These are phyloP conservation scores for Nitzschia sp. DNA, from an alignment of 108 stramenopile genomes.

Conservation along the genomic window DNA sequence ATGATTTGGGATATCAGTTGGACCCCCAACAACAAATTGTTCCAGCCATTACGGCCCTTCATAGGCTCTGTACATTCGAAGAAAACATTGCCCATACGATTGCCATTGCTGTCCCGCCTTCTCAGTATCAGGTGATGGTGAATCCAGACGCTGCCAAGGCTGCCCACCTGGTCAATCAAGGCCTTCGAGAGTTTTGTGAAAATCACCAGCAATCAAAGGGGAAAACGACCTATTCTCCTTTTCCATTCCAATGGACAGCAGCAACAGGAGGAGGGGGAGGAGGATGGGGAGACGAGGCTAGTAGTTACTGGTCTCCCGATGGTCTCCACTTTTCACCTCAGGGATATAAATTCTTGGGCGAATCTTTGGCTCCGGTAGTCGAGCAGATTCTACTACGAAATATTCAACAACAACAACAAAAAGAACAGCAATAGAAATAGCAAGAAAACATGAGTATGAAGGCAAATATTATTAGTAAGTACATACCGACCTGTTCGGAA, in stretches of 20 bases:
- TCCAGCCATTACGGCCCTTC: constrained; percentile 33
- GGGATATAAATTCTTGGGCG: constrained; percentile 60
- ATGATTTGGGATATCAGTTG: constrained; percentile 62
- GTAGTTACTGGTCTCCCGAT: constrained; percentile 49
- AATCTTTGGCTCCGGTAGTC: constrained; percentile 51
- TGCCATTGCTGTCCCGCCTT: constrained; percentile 69
- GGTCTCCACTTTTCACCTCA: constrained; percentile 64
- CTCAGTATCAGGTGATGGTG: constrained; percentile 53
- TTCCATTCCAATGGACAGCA: constrained; percentile 50
- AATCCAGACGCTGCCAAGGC: constrained; percentile 17
- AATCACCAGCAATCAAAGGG: background rate
- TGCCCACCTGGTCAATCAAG: constrained; percentile 43
- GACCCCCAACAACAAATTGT: constrained; percentile 33
- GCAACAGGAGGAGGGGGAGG: no score
- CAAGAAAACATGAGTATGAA: no score
- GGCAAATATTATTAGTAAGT: no score
- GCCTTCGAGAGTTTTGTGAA: constrained; percentile 35
- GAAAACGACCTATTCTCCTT: constrained; percentile 42
- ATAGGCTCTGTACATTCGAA: constrained; percentile 22
- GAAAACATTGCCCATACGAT: constrained; percentile 40
- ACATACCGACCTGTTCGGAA: no score
- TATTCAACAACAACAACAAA: background rate
- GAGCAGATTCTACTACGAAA: constrained; percentile 11
- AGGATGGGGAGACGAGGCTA: no score
- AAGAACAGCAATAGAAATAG: no score